phyloP scores from a whole-genome alignment of 176 grass and related monocot species.

The Triticum turgidum region DNA sequence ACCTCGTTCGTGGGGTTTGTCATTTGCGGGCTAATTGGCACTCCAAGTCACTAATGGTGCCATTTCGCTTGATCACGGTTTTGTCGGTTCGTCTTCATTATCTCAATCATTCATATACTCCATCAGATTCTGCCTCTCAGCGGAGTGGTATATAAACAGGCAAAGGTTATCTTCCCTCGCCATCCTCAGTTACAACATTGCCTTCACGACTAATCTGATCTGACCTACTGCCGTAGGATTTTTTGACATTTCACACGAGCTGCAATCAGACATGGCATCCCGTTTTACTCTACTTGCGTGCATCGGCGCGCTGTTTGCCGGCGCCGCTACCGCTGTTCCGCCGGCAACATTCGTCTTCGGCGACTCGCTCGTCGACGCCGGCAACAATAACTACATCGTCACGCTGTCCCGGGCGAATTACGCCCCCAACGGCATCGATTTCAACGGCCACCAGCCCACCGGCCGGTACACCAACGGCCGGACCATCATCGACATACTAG shows the following conservation, averaged over 20 bases:
- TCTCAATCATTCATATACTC: not conserved
- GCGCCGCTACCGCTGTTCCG: not conserved
- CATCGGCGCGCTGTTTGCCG: conserved; percentile 31
- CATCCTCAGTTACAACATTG: not conserved
- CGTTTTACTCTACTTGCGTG: conserved; percentile 9
- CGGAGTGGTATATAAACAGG: conserved; percentile 1
- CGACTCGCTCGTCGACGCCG: conserved; percentile 83
- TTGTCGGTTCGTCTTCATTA: not conserved
- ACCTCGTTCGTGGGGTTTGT: not conserved
- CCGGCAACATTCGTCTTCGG: conserved; percentile 70
- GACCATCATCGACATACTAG: conserved; percentile 74
- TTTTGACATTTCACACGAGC: not conserved
- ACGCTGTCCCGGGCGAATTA: conserved; percentile 70
- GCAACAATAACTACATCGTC: conserved; percentile 83
- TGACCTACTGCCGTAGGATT: not conserved
- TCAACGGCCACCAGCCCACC: conserved; percentile 44
- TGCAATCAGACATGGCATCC: not conserved
- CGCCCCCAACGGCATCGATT: conserved; percentile 77
- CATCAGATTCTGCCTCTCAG: not conserved
- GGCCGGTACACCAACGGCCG: conserved; percentile 84
- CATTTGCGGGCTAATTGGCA: not conserved
- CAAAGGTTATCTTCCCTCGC: not conserved
- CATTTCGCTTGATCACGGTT: not conserved
- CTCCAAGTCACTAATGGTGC: not conserved
- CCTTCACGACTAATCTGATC: not conserved